Conservation (phyloP, 192 early-diverging fungal genomes). For the Rhizophagus clarus region DNA sequence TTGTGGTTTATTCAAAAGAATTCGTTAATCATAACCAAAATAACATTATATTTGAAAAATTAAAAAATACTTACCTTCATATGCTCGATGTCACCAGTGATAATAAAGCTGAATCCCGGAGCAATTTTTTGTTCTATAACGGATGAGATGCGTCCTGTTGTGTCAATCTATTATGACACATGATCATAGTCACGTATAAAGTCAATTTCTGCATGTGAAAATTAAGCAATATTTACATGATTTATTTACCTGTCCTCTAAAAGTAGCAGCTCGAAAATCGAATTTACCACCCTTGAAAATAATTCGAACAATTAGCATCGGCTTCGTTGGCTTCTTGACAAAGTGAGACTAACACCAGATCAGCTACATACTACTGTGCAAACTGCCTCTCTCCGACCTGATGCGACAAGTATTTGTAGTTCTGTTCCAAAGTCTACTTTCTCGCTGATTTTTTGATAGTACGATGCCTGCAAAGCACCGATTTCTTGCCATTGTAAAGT, state of each 20-base stretch:
- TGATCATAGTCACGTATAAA: no score
- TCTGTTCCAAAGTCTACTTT: conserved; percentile 94
- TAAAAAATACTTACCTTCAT: conserved; percentile 61
- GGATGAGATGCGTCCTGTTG: conserved; percentile 81
- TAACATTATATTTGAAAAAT: neutral
- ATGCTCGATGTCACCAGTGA: conserved; percentile 96
- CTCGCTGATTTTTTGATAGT: conserved; percentile 89
- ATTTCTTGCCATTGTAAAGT: conserved; percentile 68
- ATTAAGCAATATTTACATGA: neutral
- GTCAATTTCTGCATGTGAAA: neutral
- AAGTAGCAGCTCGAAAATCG: conserved; percentile 88
- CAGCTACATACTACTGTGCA: conserved; percentile 65
- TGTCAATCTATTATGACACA: conserved; percentile 59
- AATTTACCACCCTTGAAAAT: conserved; percentile 85
- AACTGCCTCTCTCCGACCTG: conserved; percentile 83
- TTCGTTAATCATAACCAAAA: neutral
- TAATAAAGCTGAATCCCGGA: conserved; percentile 87
- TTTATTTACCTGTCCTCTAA: conserved; percentile 73
- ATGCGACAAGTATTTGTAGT: conserved; percentile 74
- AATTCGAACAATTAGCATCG: conserved; percentile 29
- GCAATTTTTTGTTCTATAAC: conserved; percentile 96
- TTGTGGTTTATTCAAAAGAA: neutral
- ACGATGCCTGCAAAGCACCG: conserved; percentile 76
- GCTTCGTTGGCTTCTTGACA: conserved; percentile 28
- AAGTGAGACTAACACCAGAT: conserved; percentile 29